Conservation (phyloP, 768 basidiomycete genomes). For the Hebeloma cylindrosporum region DNA sequence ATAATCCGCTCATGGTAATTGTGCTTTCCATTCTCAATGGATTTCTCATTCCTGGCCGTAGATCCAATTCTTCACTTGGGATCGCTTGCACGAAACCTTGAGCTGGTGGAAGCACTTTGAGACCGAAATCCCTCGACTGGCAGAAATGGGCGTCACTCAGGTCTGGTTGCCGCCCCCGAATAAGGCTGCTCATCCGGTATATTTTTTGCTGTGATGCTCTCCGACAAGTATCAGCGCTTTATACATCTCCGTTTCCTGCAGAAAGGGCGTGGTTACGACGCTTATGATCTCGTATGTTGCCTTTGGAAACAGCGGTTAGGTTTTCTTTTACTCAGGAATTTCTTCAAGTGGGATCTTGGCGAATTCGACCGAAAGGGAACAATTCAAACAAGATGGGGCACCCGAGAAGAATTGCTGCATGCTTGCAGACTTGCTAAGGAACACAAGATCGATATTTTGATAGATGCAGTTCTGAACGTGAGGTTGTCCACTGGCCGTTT, state of each 20-base stretch:
- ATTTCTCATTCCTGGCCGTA: conserved; percentile 19
- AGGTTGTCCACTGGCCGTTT: conserved; percentile 17
- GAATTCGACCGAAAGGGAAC: conserved; percentile 80
- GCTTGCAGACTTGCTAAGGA: conserved; percentile 69
- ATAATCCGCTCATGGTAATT: conserved; percentile 73
- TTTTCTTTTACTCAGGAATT: not conserved
- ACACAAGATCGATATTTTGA: conserved; percentile 70
- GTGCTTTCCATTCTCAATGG: too few relatives aligned
- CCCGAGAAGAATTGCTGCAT: conserved; percentile 70
- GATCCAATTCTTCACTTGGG: conserved; percentile 90
- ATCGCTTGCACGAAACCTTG: conserved; percentile 50
- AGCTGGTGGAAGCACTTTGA: conserved; percentile 86
- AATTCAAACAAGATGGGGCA: conserved; percentile 81
- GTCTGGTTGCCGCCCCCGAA: conserved; percentile 84
- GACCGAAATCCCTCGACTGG: conserved; percentile 59
- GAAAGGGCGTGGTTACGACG: conserved; percentile 80
- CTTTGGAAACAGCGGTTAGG: not conserved
- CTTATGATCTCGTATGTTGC: conserved; percentile 71
- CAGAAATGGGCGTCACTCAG: conserved; percentile 73
- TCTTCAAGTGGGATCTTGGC: conserved; percentile 79
- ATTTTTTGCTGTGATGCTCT: conserved; percentile 3
- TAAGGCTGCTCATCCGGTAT: conserved; percentile 67
- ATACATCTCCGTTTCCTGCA: conserved; percentile 26
- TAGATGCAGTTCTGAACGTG: conserved; percentile 91
- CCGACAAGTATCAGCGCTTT: not conserved